Percentiles rank a stretch among this genome's conserved stretches.
phyloP scores from a whole-genome alignment of 768 basidiomycete species.

The Pulveroboletus sp. region DNA sequence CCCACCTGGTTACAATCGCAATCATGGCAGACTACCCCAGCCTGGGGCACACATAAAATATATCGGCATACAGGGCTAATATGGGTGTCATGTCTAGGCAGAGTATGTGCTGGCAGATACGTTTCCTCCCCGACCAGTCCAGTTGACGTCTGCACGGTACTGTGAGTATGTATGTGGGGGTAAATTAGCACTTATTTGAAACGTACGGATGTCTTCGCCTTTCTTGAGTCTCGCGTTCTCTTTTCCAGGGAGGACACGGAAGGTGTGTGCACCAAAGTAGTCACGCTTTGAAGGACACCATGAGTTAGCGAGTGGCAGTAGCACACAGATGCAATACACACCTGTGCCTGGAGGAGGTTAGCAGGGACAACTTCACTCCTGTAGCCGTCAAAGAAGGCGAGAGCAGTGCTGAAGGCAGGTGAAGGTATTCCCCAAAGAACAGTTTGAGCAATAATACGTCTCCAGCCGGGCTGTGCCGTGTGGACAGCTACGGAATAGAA shows the following conservation, averaged over 20 bases:
- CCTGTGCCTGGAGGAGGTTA: slow-evolving; percentile 92
- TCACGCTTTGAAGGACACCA: slow-evolving; percentile 59
- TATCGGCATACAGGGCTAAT: slow-evolving; percentile 10
- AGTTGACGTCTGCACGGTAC: slow-evolving; percentile 75
- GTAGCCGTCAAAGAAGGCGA: slow-evolving; percentile 99
- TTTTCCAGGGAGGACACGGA: slow-evolving; percentile 88
- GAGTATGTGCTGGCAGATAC: slow-evolving; percentile 87
- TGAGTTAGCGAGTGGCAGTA: not conserved
- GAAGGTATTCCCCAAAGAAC: slow-evolving; percentile 97
- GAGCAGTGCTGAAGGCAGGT: slow-evolving; percentile 95
- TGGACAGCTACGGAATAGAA: slow-evolving; percentile 58
- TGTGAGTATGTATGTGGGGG: not conserved
- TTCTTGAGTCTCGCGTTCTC: slow-evolving; percentile 78
- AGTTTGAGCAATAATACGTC: slow-evolving; percentile 93
- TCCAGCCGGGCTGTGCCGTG: slow-evolving; percentile 96
- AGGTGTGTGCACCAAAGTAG: slow-evolving; percentile 99
- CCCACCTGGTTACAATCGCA: slow-evolving; percentile 10
- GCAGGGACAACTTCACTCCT: slow-evolving; percentile 92
- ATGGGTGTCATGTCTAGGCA: slow-evolving; percentile 38
- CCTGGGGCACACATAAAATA: slow-evolving; percentile 8
- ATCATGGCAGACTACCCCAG: not conserved
- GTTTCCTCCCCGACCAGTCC: slow-evolving; percentile 96
- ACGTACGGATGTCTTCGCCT: slow-evolving; percentile 85
- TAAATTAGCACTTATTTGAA: not conserved
- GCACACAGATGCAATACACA: slow-evolving; percentile 24